Evolutionary conservation across 768 basidiomycete genomes (phyloP), one percentile per base, ranked within the genome.

Genomic region (Leucogyrophana mollusca): DNA sequence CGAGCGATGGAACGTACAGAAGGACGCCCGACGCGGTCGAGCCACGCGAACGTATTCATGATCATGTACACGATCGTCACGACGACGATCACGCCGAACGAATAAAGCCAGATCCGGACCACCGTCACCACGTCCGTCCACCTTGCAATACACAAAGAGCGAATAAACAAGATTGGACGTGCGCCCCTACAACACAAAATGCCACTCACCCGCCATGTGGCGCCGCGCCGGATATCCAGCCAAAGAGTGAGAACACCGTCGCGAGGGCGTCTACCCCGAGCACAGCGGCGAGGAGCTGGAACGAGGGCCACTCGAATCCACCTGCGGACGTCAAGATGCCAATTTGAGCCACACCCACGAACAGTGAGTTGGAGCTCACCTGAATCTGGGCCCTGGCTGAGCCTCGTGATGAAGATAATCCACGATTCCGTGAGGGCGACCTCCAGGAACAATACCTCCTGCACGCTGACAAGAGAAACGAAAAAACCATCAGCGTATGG

Each of bases 381-480:
- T 53, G 37, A 24, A 42, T 47, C 41, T 23, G 43, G 20, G 10
- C 36, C 25, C 34, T 36, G 42, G 41, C 22, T 32, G 33, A 38
- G 49, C 34, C 39, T 27, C 3, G 51, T 54, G 53, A 62, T 56
- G 52, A 66, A 66, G 37, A 67, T 65, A n/a, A 69, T 46, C 70
- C 71, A 72, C 24, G 68, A 68, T 58, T 77, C 74, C 2, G 74
- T 77, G 16, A 77, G 58, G 2, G 74, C 70, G 8, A 77, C 74
- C 50, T 77, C 69, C 17, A 76, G 60, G 65, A 75, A 76, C 23
- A 77, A 50, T 32, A 75, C 64, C 46, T 72, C 73, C 53, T 74
- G 74, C n/a, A 72, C 60, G 45, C 59, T 62, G 34, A 37, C 6
- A 7, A 6, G n/a, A 21, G 41, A 34, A 25, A 7, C 27, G 13